Conservation (phyloP, 257 asterid genomes). For the Echium plantagineum region DNA sequence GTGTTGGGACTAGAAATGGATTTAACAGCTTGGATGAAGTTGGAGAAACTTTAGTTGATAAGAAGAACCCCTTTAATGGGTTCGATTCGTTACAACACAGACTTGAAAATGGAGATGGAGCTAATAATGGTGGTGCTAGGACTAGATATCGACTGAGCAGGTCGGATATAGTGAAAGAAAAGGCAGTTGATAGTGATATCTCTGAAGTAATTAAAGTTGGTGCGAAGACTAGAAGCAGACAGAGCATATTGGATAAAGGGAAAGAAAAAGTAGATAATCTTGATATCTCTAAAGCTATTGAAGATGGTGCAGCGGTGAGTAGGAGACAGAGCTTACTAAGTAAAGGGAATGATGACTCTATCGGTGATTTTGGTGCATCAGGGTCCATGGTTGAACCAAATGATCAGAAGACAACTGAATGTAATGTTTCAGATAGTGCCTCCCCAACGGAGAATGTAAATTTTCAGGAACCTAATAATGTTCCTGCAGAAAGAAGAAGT, state of each 20-base stretch:
- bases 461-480: slow-evolving; percentile 10
- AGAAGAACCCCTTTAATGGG: too few relatives aligned
- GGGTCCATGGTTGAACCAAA: too few relatives aligned
- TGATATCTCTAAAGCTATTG: too few relatives aligned
- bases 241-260: too few relatives aligned
- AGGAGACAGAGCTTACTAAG: too few relatives aligned
- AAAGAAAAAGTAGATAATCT: too few relatives aligned
- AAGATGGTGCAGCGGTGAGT: too few relatives aligned
- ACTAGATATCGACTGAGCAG: slow-evolving; percentile 29
- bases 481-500: slow-evolving; percentile 13
- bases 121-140: slow-evolving; percentile 11
- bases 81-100: slow-evolving; percentile 8
- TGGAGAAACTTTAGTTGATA: slow-evolving; percentile 11
- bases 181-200: slow-evolving; percentile 9
- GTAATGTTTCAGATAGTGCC: slow-evolving; percentile 15
- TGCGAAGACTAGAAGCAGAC: too few relatives aligned
- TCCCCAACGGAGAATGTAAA: slow-evolving; percentile 17
- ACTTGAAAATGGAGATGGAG: background rate
- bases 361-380: too few relatives aligned
- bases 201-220: too few relatives aligned
- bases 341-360: too few relatives aligned
- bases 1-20: slow-evolving; percentile 6
- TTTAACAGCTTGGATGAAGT: background rate
- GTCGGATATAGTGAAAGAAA: slow-evolving; percentile 50
- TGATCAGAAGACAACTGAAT: slow-evolving; percentile 11